phyloP scores from a whole-genome alignment of 2,329 filamentous ascomycete genomes.

The Curvularia spicifera region DNA sequence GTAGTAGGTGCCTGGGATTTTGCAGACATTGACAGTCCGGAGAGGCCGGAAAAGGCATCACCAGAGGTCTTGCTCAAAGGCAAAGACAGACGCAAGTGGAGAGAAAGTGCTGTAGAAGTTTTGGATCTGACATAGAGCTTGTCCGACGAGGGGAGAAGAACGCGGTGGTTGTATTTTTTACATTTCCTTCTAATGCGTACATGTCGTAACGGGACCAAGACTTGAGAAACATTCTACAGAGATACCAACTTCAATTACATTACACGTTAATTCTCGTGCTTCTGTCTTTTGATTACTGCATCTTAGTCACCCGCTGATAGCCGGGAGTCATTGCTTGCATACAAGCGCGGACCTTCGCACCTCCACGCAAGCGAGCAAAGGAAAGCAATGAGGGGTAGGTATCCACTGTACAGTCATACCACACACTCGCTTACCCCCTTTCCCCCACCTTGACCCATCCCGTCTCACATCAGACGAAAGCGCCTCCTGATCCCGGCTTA shows the following conservation, averaged over 20 bases:
- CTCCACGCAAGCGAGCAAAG: background rate
- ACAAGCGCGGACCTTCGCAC: background rate
- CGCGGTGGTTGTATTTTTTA: background rate
- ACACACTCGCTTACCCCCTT: background rate
- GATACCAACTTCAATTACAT: background rate
- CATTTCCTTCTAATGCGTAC: background rate
- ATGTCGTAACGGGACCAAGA: background rate
- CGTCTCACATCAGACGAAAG: background rate
- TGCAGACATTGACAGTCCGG: slow-evolving; percentile 34
- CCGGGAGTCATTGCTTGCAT: background rate
- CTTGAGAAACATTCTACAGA: background rate
- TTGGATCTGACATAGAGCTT: slow-evolving; percentile 39
- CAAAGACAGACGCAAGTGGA: slow-evolving; percentile 41
- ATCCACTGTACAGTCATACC: background rate
- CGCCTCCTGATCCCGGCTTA: background rate
- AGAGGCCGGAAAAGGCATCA: slow-evolving; percentile 4
- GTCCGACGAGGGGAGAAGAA: background rate
- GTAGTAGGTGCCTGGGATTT: slow-evolving; percentile 43
- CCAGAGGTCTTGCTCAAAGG: slow-evolving; percentile 22
- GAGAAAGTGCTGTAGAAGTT: slow-evolving; percentile 47
- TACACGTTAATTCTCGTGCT: background rate
- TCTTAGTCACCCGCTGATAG: background rate
- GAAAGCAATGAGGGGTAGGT: background rate
- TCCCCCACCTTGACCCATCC: background rate
- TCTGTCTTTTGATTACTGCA: background rate